Evolutionary conservation across 2,329 filamentous ascomycete genomes (phyloP).

Genomic region (Cercospora nicotianae): DNA sequence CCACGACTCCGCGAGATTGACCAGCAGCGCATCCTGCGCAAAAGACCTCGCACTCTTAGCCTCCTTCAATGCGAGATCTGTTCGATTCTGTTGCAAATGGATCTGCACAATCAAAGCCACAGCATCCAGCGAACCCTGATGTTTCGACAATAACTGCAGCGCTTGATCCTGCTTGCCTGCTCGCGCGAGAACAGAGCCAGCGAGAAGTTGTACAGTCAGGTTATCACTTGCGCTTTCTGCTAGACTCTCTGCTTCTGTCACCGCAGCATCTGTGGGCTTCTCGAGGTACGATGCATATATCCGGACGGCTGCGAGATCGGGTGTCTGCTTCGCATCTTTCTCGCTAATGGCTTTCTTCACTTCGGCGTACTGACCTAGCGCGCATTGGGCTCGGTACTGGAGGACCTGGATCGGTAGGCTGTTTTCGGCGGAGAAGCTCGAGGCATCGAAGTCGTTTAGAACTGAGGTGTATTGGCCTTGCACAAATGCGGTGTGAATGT

Average conservation of each 20-base stretch:
- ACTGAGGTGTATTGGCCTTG: conserved; percentile 84
- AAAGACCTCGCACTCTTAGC: conserved; percentile 82
- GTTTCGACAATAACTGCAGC: conserved; percentile 72
- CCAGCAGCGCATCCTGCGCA: conserved; percentile 90
- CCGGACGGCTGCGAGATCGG: conserved; percentile 74
- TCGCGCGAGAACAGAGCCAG: conserved; percentile 77
- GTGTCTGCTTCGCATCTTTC: conserved; percentile 57
- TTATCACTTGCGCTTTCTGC: conserved; percentile 69
- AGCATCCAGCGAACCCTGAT: conserved; percentile 76
- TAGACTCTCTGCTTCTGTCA: conserved; percentile 67
- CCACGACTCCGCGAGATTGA: conserved; percentile 96
- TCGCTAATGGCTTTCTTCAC: conserved; percentile 68
- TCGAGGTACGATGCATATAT: conserved; percentile 66
- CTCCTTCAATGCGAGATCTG: conserved; percentile 87
- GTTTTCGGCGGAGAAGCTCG: conserved; percentile 76
- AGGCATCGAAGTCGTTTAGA: conserved; percentile 74
- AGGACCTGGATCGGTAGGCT: conserved; percentile 73
- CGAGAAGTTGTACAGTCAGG: conserved; percentile 74
- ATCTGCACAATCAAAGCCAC: conserved; percentile 90
- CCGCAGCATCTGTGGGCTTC: conserved; percentile 36
- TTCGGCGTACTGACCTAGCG: conserved; percentile 72
- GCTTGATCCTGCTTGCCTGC: conserved; percentile 84
- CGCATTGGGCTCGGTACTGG: conserved; percentile 77
- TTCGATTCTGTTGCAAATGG: conserved; percentile 85
- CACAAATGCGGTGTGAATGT: conserved; percentile 67